A percentile compares a stretch with the other conserved stretches of the same genome.
These are phyloP conservation scores for Suhomyces faveliae DNA, from an alignment of 805 yeast genomes.

Conservation along the genomic window DNA sequence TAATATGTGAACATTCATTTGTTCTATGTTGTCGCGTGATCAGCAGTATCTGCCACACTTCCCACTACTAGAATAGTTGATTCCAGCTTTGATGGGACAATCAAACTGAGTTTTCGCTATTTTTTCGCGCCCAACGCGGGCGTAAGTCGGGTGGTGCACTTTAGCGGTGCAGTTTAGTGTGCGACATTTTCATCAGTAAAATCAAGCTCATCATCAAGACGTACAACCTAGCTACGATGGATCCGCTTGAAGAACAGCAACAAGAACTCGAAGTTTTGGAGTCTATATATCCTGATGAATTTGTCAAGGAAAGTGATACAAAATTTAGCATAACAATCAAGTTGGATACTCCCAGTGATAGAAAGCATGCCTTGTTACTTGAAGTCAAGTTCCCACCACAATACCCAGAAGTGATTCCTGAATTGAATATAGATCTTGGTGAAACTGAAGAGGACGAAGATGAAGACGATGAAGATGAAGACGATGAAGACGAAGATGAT, in stretches of 20 bases:
- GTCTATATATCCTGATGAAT: constrained; percentile 92
- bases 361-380: constrained; percentile 55
- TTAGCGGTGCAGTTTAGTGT: not conserved
- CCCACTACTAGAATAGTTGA: not conserved
- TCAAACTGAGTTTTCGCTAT: not conserved
- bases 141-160: not conserved
- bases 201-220: not conserved
- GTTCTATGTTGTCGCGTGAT: not conserved
- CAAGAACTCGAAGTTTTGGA: constrained; percentile 90
- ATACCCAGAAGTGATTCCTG: constrained; percentile 82
- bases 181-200: not conserved
- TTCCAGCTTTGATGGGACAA: too few species aligned
- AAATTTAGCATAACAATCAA: constrained; percentile 56
- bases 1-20: too few species aligned
- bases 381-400: constrained; percentile 69
- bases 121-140: not conserved
- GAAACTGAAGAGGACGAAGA: constrained; percentile 24
- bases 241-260: constrained; percentile 74
- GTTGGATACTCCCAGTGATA: constrained; percentile 66
- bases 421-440: constrained; percentile 40
- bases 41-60: not conserved
- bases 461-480: constrained; percentile 29
- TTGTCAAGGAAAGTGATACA: constrained; percentile 45
- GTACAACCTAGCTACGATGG: constrained; percentile 45
- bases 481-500: constrained; percentile 39